phyloP scores from a whole-genome alignment of 2,329 filamentous ascomycete genomes.

The Sarocladiaceae sp. region DNA sequence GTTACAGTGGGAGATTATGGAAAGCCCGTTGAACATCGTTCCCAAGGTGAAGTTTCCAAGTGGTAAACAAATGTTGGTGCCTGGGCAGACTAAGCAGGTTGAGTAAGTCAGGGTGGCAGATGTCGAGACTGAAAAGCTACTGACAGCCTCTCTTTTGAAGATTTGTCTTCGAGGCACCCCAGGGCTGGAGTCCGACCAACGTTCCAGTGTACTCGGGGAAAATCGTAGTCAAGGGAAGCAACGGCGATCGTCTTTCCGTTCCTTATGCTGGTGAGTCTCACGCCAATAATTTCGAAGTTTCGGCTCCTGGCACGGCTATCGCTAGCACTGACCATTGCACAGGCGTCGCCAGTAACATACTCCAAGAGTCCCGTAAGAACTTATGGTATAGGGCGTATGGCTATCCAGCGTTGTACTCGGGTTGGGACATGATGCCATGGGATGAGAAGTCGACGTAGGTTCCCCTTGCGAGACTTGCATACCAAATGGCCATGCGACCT shows the following conservation, averaged over 20 bases:
- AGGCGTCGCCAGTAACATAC: conserved; percentile 16
- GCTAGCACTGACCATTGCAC: too few relatives aligned
- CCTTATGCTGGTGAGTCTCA: conserved; percentile 22
- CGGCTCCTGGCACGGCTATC: too few relatives aligned
- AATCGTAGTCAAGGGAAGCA: conserved; percentile 23
- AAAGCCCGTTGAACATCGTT: conserved; percentile 9
- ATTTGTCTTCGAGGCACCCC: conserved; percentile 9
- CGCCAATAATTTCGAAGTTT: too few relatives aligned
- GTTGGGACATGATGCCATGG: conserved; percentile 1
- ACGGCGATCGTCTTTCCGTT: conserved; percentile 25
- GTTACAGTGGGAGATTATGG: neutral
- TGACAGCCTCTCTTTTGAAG: neutral
- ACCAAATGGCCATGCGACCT: too few relatives aligned
- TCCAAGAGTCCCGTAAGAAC: neutral
- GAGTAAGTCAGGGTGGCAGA: conserved; percentile 4
- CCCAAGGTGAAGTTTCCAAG: conserved; percentile 9
- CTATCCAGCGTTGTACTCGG: neutral
- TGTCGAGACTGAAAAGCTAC: neutral
- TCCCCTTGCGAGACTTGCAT: too few relatives aligned
- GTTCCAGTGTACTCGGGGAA: conserved; percentile 31
- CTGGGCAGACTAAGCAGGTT: conserved; percentile 11
- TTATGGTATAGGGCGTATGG: conserved; percentile 2
- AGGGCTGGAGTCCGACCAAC: conserved; percentile 6
- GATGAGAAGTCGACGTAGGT: conserved; percentile 4
- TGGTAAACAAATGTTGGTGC: conserved; percentile 14